Evolutionary conservation across 2,329 filamentous ascomycete species (phyloP).

Genomic region (Pseudopyricularia cyperi): DNA sequence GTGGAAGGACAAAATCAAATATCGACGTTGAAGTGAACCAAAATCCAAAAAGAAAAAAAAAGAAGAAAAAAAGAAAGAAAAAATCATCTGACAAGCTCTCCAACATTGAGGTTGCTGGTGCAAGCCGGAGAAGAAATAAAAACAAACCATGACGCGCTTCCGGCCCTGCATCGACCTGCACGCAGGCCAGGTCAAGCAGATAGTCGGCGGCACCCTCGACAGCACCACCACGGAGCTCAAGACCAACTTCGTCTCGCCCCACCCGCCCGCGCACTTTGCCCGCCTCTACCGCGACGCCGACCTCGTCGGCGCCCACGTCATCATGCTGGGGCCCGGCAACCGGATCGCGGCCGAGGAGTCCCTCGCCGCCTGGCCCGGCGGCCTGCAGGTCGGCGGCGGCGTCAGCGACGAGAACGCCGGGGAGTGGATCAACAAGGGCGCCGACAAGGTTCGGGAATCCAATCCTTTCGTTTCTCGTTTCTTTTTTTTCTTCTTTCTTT

Average conservation of each 20-base stretch:
- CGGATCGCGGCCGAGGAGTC: constrained; percentile 67
- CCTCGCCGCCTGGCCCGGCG: constrained; percentile 62
- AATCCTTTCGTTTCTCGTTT: no score
- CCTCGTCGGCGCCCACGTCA: constrained; percentile 77
- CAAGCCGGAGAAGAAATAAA: no score
- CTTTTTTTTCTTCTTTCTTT: neutral
- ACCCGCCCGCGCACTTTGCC: constrained; percentile 72
- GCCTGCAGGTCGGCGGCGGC: constrained; percentile 85
- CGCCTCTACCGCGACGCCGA: constrained; percentile 63
- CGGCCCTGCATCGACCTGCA: constrained; percentile 95
- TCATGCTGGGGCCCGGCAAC: constrained; percentile 90
- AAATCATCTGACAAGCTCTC: neutral
- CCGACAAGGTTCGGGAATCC: constrained; percentile 61
- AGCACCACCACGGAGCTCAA: constrained; percentile 52
- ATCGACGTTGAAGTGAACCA: no score
- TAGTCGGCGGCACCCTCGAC: constrained; percentile 86
- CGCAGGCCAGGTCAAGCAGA: constrained; percentile 96
- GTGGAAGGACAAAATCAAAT: constrained; percentile 1
- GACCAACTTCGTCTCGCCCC: constrained; percentile 84
- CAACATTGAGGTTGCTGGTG: no score
- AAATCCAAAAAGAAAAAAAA: neutral
- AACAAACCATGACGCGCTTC: constrained; percentile 62
- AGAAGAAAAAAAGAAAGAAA: constrained; percentile 4
- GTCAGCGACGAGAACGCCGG: constrained; percentile 75
- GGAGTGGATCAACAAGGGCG: constrained; percentile 77